Conservation (phyloP, 495 filamentous ascomycete species). For the Xylaria castorea region DNA sequence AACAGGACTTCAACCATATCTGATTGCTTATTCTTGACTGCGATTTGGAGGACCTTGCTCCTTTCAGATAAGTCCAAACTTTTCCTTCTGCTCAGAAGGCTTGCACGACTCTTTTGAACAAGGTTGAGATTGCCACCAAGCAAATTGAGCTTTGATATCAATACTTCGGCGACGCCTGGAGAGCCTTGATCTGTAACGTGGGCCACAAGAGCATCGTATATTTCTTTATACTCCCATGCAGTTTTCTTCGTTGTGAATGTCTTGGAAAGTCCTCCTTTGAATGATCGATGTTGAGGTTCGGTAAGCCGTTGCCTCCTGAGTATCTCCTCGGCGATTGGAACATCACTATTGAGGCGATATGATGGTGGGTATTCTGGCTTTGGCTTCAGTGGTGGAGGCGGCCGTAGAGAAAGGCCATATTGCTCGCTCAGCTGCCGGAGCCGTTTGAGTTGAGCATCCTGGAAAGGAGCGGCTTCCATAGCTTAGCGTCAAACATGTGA, state of each 20-base stretch:
- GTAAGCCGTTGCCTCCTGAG: slow-evolving; percentile 48
- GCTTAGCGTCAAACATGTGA: slow-evolving; percentile 11
- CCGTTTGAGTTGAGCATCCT: slow-evolving; percentile 42
- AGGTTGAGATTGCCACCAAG: slow-evolving; percentile 53
- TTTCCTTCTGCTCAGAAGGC: slow-evolving; percentile 49
- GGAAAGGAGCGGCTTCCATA: slow-evolving; percentile 34
- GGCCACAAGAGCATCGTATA: slow-evolving; percentile 51
- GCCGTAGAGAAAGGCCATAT: slow-evolving; percentile 42
- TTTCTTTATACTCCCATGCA: slow-evolving; percentile 54
- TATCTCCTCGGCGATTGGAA: slow-evolving; percentile 51
- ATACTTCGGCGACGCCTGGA: slow-evolving; percentile 54
- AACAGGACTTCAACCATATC: slow-evolving; percentile 58
- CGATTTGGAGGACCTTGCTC: slow-evolving; percentile 51
- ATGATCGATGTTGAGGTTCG: slow-evolving; percentile 39
- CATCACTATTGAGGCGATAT: slow-evolving; percentile 48
- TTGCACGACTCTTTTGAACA: slow-evolving; percentile 47
- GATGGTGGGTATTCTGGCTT: slow-evolving; percentile 38
- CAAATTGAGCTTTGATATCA: slow-evolving; percentile 50
- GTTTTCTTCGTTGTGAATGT: slow-evolving; percentile 55
- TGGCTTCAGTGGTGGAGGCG: slow-evolving; percentile 30
- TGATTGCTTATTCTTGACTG: slow-evolving; percentile 50
- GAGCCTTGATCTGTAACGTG: slow-evolving; percentile 51
- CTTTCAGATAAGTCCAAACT: slow-evolving; percentile 54
- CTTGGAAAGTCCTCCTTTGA: slow-evolving; percentile 48
- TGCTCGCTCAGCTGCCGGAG: slow-evolving; percentile 47